phyloP scores from a whole-genome alignment of 768 basidiomycete species.

The Mycena metata region DNA sequence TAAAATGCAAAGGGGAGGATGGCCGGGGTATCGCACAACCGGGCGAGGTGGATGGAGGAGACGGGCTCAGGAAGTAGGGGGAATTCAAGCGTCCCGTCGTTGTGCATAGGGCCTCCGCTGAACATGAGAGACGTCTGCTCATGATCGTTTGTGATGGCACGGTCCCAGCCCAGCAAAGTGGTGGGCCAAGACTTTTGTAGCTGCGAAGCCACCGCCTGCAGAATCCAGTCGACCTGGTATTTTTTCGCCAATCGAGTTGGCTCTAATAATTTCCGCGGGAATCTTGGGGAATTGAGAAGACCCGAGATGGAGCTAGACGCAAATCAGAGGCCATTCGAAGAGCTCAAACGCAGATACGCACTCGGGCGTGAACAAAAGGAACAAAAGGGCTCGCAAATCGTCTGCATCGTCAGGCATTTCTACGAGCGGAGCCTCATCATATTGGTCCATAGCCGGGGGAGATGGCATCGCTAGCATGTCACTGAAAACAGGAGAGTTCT shows the following conservation, averaged over 20 bases:
- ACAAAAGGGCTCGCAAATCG: not conserved
- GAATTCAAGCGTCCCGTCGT: too few species aligned
- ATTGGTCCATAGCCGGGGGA: not conserved
- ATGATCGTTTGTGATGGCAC: not conserved
- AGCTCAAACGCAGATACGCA: not conserved
- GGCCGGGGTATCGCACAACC: too few species aligned
- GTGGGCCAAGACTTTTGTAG: constrained; percentile 14
- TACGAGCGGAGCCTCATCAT: constrained; percentile 18
- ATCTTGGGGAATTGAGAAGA: not conserved
- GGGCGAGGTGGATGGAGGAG: too few species aligned
- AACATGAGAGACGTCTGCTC: too few species aligned
- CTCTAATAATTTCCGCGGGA: not conserved
- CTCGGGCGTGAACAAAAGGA: constrained; percentile 6
- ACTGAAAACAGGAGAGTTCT: constrained; percentile 12
- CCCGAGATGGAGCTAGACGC: not conserved
- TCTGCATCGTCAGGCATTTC: constrained; percentile 17
- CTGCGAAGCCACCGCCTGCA: constrained; percentile 7
- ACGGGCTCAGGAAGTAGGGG: too few species aligned
- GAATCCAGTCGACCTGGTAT: constrained; percentile 30
- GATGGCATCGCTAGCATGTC: constrained; percentile 17
- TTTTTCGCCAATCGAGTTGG: constrained; percentile 8
- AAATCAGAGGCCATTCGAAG: not conserved
- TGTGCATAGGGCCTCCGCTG: too few species aligned
- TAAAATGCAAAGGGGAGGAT: too few species aligned
- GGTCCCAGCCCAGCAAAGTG: constrained; percentile 3